Conservation (phyloP, 208 protist species). For the Trichomonas vaginalis region DNA sequence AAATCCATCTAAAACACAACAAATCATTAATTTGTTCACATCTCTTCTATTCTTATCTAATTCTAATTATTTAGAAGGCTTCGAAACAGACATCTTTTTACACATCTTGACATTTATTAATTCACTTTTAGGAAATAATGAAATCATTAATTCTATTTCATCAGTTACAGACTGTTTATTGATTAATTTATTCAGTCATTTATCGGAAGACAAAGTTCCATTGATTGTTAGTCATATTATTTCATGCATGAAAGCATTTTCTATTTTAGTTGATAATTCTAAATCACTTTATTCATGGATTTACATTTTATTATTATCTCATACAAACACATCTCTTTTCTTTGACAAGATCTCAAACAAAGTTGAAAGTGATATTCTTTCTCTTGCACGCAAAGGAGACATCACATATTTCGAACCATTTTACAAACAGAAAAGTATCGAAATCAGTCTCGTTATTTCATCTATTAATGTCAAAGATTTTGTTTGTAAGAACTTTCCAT, state of each 20-base stretch:
- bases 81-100: not conserved
- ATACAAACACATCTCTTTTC: not conserved
- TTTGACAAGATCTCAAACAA: not conserved
- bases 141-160: not conserved
- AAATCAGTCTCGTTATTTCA: not conserved
- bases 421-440: not conserved
- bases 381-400: not conserved
- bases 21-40: not conserved
- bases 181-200: not conserved
- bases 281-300: not conserved
- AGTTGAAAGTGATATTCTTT: not conserved
- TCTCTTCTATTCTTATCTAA: not conserved
- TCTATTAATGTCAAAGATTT: not conserved
- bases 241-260: not conserved
- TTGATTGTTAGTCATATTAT: not conserved
- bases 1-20: not conserved
- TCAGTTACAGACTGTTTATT: not conserved
- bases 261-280: not conserved
- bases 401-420: not conserved
- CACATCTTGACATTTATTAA: not conserved
- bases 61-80: not conserved
- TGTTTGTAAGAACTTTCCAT: not conserved
- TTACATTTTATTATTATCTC: not conserved
- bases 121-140: not conserved
- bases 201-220: not conserved